These are phyloP conservation scores for Hansenula anomala DNA, from an alignment of 1,139 yeast genomes.

Conservation along the genomic window DNA sequence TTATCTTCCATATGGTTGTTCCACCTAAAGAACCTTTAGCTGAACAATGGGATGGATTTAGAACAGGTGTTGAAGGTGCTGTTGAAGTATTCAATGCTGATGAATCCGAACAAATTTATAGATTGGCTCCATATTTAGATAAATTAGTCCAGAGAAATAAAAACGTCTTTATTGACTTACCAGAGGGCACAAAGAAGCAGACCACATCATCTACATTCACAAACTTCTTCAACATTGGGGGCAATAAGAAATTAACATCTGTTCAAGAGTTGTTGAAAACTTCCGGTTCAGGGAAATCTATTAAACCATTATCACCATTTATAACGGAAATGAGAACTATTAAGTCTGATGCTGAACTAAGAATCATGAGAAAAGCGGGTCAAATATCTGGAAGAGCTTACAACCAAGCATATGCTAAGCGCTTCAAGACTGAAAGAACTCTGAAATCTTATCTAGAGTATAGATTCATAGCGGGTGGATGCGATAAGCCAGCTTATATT, in stretches of 20 bases:
- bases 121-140: conserved; percentile 37
- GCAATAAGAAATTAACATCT: conserved; percentile 21
- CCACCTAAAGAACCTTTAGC: conserved; percentile 74
- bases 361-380: conserved; percentile 77
- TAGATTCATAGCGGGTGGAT: conserved; percentile 79
- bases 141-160: conserved; percentile 43
- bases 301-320: conserved; percentile 41
- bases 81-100: conserved; percentile 85
- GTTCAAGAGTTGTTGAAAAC: conserved; percentile 22
- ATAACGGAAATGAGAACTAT: conserved; percentile 58
- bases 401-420: conserved; percentile 71
- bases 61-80: conserved; percentile 85
- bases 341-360: conserved; percentile 74
- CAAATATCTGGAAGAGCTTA: conserved; percentile 78
- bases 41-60: conserved; percentile 93
- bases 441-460: conserved; percentile 81
- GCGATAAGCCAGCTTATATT: conserved; percentile 84
- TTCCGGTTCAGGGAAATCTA: conserved; percentile 26
- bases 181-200: conserved; percentile 13
- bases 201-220: conserved; percentile 13
- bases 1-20: conserved; percentile 71
- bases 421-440: conserved; percentile 68
- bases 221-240: conserved; percentile 19
- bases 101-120: conserved; percentile 48
- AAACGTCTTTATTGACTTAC: conserved; percentile 45